Conservation (phyloP, 306 rosid species). For the Morella rubra region DNA sequence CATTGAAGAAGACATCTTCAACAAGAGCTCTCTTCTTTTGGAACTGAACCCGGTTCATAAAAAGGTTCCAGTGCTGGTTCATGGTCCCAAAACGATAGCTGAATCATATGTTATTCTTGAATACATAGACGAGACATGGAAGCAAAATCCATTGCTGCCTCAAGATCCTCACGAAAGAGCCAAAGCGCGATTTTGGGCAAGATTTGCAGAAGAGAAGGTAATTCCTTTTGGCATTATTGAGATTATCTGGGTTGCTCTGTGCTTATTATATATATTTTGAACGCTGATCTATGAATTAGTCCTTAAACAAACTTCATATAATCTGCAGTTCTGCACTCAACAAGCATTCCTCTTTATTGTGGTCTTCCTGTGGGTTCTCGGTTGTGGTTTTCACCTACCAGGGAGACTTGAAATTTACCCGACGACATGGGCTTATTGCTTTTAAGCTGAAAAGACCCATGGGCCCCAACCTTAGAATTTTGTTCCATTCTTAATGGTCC, state of each 20-base stretch:
- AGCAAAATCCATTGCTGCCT: conserved; percentile 7
- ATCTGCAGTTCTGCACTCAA: too few relatives aligned
- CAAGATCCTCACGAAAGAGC: conserved; percentile 10
- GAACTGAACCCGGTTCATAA: conserved; percentile 6
- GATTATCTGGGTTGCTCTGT: too few relatives aligned
- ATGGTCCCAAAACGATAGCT: background rate
- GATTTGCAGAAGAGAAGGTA: conserved; percentile 13
- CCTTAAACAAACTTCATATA: too few relatives aligned
- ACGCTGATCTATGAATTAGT: too few relatives aligned
- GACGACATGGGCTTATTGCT: background rate
- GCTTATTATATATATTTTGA: too few relatives aligned
- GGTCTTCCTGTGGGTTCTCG: too few relatives aligned
- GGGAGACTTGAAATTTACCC: background rate
- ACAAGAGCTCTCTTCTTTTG: conserved; percentile 9
- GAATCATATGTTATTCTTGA: background rate
- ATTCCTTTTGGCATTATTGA: background rate
- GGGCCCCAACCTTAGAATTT: background rate
- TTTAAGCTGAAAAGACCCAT: background rate
- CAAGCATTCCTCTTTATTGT: too few relatives aligned
- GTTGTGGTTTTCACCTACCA: too few relatives aligned
- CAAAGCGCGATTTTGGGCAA: conserved; percentile 13
- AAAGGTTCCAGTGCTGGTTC: background rate
- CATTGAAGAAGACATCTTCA: conserved; percentile 26
- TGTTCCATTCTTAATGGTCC: background rate
- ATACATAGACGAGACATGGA: conserved; percentile 7